A percentile compares a stretch with the other conserved stretches of the same genome.
These are phyloP conservation scores for Phoma herbarum DNA, from an alignment of 2,329 filamentous ascomycete genomes.

Conservation along the genomic window DNA sequence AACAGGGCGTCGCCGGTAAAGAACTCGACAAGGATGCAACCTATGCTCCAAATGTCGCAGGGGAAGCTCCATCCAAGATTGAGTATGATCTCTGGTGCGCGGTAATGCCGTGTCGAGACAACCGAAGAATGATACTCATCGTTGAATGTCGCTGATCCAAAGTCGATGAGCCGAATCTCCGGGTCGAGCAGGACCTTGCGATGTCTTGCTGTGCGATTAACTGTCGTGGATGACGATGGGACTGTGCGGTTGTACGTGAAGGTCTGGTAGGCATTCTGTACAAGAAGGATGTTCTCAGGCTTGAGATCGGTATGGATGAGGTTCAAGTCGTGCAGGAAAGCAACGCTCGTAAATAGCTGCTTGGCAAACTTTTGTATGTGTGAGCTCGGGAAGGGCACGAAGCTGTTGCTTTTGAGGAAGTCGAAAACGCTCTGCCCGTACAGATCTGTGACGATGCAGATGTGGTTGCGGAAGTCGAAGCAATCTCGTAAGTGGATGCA, in stretches of 20 bases:
- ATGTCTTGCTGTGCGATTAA: slow-evolving; percentile 66
- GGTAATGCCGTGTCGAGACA: slow-evolving; percentile 72
- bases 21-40: slow-evolving; percentile 73
- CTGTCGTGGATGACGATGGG: slow-evolving; percentile 69
- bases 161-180: slow-evolving; percentile 73
- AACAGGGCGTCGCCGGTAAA: slow-evolving; percentile 74
- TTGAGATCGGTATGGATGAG: slow-evolving; percentile 89
- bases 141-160: slow-evolving; percentile 73
- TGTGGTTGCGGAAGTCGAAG: slow-evolving; percentile 97
- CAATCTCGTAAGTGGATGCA: slow-evolving; percentile 97
- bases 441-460: slow-evolving; percentile 81
- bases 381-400: slow-evolving; percentile 96
- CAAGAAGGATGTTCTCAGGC: slow-evolving; percentile 73
- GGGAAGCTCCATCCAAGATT: slow-evolving; percentile 74
- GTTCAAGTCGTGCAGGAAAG: slow-evolving; percentile 96
- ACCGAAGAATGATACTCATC: slow-evolving; percentile 75
- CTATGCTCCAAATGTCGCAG: slow-evolving; percentile 75
- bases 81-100: slow-evolving; percentile 72
- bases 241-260: slow-evolving; percentile 75
- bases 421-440: slow-evolving; percentile 98
- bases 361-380: slow-evolving; percentile 98
- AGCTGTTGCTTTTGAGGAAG: slow-evolving; percentile 93
- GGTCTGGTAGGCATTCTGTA: slow-evolving; percentile 71
- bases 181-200: slow-evolving; percentile 70
- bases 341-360: slow-evolving; percentile 96